Percentiles rank a stretch among this genome's conserved stretches.
Evolutionary conservation across 257 asterid genomes (phyloP).

Genomic region (Gentiana straminea): DNA sequence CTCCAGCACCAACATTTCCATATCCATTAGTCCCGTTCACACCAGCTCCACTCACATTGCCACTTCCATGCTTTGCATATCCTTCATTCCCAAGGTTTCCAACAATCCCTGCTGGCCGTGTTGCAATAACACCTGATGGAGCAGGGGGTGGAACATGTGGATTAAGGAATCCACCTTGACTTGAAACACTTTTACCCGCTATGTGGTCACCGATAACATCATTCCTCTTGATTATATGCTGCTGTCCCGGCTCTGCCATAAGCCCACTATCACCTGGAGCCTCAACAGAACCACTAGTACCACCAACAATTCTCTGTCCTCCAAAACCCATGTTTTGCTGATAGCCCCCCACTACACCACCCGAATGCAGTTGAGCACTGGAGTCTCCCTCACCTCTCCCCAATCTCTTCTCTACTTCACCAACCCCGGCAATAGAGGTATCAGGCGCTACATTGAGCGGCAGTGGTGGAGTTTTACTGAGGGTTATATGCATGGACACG

Average conservation of each 20-base stretch:
- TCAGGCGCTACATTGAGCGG: constrained; percentile 18
- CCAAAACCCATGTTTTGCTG: constrained; percentile 25
- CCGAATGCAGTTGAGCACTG: constrained; percentile 8
- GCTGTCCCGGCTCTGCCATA: constrained; percentile 25
- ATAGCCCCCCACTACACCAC: constrained; percentile 13
- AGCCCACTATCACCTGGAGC: constrained; percentile 16
- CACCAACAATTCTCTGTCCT: constrained; percentile 20
- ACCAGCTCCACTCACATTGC: constrained; percentile 1
- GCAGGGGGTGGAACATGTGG: constrained; percentile 13
- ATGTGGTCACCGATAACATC: constrained; percentile 10
- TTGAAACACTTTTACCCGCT: constrained; percentile 11
- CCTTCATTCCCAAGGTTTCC: constrained; percentile 10
- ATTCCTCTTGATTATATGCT: constrained; percentile 11
- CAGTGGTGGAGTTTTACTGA: constrained; percentile 16
- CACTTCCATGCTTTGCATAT: constrained; percentile 20
- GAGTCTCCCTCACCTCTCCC: constrained; percentile 21
- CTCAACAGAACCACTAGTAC: constrained; percentile 21
- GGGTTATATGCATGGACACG: constrained; percentile 12
- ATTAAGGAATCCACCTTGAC: constrained; percentile 12
- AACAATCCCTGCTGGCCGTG: constrained; percentile 12
- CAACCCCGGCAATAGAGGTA: constrained; percentile 13
- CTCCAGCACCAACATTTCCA: constrained; percentile 17
- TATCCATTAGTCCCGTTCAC: constrained; percentile 14
- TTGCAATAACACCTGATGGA: constrained; percentile 8
- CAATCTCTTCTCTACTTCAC: constrained; percentile 27